These are phyloP conservation scores for Amanita pallidorosea DNA, from an alignment of 768 basidiomycete genomes.

Conservation along the genomic window DNA sequence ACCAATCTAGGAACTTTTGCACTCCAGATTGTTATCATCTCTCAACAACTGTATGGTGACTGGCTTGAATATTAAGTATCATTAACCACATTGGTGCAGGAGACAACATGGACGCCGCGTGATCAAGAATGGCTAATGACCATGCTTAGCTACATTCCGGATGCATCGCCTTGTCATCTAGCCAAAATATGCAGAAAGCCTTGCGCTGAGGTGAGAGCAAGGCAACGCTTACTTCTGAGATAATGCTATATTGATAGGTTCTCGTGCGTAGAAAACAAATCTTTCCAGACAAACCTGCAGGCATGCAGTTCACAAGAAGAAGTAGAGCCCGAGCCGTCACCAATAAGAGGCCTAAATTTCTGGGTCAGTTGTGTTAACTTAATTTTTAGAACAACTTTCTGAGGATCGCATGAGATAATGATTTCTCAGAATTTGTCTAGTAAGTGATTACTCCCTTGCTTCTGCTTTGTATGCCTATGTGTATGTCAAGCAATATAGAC, in stretches of 20 bases:
- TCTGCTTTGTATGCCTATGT: not conserved
- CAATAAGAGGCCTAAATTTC: not conserved
- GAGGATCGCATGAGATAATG: not conserved
- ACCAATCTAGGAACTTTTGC: not conserved
- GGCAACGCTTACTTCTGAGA: not conserved
- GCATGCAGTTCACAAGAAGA: too few species aligned
- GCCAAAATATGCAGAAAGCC: conserved; percentile 44
- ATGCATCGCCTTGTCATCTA: conserved; percentile 41
- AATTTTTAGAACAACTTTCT: not conserved
- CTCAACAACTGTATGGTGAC: not conserved
- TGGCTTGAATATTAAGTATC: not conserved
- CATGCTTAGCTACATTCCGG: conserved; percentile 31
- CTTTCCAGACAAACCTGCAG: conserved; percentile 1
- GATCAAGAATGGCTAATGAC: conserved; percentile 29
- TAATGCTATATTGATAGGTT: conserved; percentile 11
- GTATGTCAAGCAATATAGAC: conserved; percentile 10
- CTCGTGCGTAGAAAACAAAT: conserved; percentile 16
- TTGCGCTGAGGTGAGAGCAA: conserved; percentile 42
- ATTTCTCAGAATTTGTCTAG: not conserved
- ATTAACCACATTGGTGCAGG: not conserved
- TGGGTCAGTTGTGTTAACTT: not conserved
- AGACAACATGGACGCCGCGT: conserved; percentile 21
- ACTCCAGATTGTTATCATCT: not conserved
- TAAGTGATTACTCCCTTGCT: not conserved
- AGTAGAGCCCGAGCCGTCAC: not conserved